These are phyloP conservation scores for Serendipita indica DNA, from an alignment of 768 basidiomycete genomes.

Conservation along the genomic window DNA sequence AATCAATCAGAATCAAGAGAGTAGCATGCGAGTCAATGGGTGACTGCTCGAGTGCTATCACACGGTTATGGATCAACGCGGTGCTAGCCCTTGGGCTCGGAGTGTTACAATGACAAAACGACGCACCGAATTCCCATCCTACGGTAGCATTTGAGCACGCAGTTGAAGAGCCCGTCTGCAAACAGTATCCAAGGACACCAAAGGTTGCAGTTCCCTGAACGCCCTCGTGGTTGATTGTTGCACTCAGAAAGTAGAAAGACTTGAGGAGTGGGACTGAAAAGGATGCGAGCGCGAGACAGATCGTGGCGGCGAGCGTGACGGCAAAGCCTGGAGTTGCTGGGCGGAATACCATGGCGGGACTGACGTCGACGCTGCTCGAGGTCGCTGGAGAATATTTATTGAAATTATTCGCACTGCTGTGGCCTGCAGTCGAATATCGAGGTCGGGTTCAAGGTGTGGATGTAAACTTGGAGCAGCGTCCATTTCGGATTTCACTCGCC, in stretches of 20 bases:
- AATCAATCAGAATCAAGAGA: not conserved
- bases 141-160: slow-evolving; percentile 69
- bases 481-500: no score
- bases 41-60: not conserved
- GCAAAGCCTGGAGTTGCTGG: slow-evolving; percentile 86
- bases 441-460: not conserved
- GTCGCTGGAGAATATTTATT: not conserved
- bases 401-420: not conserved
- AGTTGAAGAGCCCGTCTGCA: slow-evolving; percentile 33
- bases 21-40: not conserved
- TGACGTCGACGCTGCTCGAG: not conserved
- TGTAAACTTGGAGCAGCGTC: not conserved
- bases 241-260: slow-evolving; percentile 78
- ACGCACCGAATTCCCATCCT: slow-evolving; percentile 78
- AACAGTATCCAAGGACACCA: slow-evolving; percentile 83
- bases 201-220: slow-evolving; percentile 55
- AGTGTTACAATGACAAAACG: not conserved
- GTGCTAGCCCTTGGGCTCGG: not conserved
- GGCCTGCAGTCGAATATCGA: not conserved
- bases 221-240: slow-evolving; percentile 35
- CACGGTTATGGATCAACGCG: not conserved
- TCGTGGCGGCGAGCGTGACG: slow-evolving; percentile 62
- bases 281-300: slow-evolving; percentile 68
- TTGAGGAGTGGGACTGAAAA: slow-evolving; percentile 88
- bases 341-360: slow-evolving; percentile 27